Evolutionary conservation across 352 stramenopile genomes (phyloP).

Genomic region (Globisporangium takayamanum): DNA sequence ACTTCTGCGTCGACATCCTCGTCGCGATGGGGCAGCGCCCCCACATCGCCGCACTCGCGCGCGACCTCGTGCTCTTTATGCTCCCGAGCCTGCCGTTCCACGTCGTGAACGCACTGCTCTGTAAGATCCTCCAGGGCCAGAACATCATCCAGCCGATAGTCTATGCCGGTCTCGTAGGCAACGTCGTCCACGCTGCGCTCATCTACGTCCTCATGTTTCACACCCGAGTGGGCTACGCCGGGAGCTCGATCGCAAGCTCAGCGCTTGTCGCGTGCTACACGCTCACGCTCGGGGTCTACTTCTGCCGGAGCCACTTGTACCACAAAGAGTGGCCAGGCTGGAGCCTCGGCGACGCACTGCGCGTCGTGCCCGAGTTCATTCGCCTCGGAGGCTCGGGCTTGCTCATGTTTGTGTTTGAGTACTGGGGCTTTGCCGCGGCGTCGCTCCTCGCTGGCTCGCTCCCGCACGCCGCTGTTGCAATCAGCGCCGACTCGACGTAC

Average conservation of each 20-base stretch:
- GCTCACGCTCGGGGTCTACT: conserved; percentile 55
- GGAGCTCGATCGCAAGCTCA: conserved; percentile 66
- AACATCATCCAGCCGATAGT: conserved; percentile 85
- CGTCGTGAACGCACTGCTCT: conserved; percentile 73
- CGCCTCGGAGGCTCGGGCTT: conserved; percentile 73
- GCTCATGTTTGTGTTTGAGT: conserved; percentile 85
- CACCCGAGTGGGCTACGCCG: conserved; percentile 63
- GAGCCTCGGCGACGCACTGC: conserved; percentile 50
- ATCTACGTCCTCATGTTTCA: conserved; percentile 88
- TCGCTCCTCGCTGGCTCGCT: conserved; percentile 70
- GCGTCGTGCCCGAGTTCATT: conserved; percentile 68
- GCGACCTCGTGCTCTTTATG: conserved; percentile 56
- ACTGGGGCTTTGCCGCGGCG: conserved; percentile 73
- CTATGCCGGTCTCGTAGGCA: conserved; percentile 63
- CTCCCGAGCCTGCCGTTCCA: conserved; percentile 80
- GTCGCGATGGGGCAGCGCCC: conserved; percentile 59
- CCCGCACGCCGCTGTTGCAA: conserved; percentile 66
- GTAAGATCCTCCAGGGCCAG: conserved; percentile 82
- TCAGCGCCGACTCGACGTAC: conserved; percentile 82
- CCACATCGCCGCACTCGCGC: conserved; percentile 62
- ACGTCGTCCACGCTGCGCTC: conserved; percentile 67
- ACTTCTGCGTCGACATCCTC: conserved; percentile 74
- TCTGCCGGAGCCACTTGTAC: conserved; percentile 58
- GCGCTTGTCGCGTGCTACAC: conserved; percentile 52
- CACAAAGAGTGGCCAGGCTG: conserved; percentile 75